Base-by-base conservation (phyloP, 176 grass and related monocot species). In the Paspalum vaginatum region DNA sequence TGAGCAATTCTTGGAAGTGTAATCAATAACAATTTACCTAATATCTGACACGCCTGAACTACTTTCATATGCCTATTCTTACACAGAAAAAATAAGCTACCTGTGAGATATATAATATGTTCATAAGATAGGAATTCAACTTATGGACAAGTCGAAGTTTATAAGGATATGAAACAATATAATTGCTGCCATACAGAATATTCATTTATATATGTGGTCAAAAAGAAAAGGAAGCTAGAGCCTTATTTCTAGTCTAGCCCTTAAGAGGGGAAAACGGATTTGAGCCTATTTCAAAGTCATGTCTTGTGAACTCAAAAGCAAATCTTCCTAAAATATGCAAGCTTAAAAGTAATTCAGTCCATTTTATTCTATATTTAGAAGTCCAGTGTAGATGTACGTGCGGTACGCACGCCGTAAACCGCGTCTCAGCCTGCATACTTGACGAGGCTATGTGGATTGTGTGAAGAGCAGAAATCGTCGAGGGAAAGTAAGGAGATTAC, bases 151-250 rank as follows among this genome's bases (percentile, higher is more conserved):
- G 4, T 57, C 24, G 54, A 74, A 13, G n/a, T 46, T 66, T 5
- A 57, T 11, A 61, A 61, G 2, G 44, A 68, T 50, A 51, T 60
- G 63, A 69, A 61, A 68, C 27, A 79, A 79, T 74, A 52, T 14
- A 65, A 11, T 27, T 56, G 21, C 24, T 56, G 21, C 24, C 22
- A 64, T 74, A 53, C 13, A 7, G 53, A 32, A 43, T 9, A 13
- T 49, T 48, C 5, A 24, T 63, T 53, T 18, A 20, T 15, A 20
- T 15, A 53, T 73, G 16, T 18, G 27, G 20, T 12, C 10, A n/a
- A 62, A 62, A 37, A 16, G 60, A 26, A 62, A 32, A 32, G 60
- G 6, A 62, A 22, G 12, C 32, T 37, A 26, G 27, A 6, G 51
- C 15, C 18, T 13, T 11, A 16, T 38, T 58, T 62, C 15, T 18